Evolutionary conservation across 2,329 filamentous ascomycete genomes (phyloP).

Genomic region (Penicillium sclerotiorum): DNA sequence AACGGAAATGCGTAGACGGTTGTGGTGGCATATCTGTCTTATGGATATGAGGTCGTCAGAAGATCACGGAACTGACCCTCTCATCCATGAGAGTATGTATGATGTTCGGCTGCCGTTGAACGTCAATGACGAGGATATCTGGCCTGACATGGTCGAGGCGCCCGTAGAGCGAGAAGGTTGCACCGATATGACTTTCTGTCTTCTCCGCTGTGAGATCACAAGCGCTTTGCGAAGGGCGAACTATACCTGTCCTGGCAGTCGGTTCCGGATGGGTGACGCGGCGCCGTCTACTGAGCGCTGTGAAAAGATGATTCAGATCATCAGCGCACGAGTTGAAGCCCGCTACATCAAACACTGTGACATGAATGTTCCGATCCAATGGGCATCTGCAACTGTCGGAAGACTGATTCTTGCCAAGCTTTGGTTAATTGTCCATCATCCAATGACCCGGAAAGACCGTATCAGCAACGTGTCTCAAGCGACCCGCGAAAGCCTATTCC

Average conservation of each 20-base stretch:
- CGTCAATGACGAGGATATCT: slow-evolving; percentile 55
- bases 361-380: slow-evolving; percentile 60
- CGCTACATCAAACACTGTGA: slow-evolving; percentile 58
- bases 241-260: slow-evolving; percentile 35
- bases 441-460: slow-evolving; percentile 63
- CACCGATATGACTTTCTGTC: slow-evolving; percentile 57
- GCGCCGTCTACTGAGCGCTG: slow-evolving; percentile 37
- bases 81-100: slow-evolving; percentile 47
- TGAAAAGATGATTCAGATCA: slow-evolving; percentile 53
- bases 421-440: slow-evolving; percentile 76
- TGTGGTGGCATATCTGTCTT: slow-evolving; percentile 55
- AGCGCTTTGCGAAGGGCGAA: slow-evolving; percentile 44
- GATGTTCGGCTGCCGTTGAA: slow-evolving; percentile 55
- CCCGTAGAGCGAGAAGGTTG: slow-evolving; percentile 54
- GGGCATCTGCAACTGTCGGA: slow-evolving; percentile 68
- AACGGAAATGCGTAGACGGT: slow-evolving; percentile 54
- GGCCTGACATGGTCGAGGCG: slow-evolving; percentile 50
- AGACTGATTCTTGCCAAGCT: slow-evolving; percentile 76
- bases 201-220: slow-evolving; percentile 59
- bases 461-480: slow-evolving; percentile 61
- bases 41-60: slow-evolving; percentile 54
- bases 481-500: slow-evolving; percentile 68
- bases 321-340: slow-evolving; percentile 58
- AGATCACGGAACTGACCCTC: slow-evolving; percentile 52
- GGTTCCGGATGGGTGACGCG: slow-evolving; percentile 18